Evolutionary conservation across 2,329 filamentous ascomycete species (phyloP).

Genomic region (Sphaceloma murrayae): DNA sequence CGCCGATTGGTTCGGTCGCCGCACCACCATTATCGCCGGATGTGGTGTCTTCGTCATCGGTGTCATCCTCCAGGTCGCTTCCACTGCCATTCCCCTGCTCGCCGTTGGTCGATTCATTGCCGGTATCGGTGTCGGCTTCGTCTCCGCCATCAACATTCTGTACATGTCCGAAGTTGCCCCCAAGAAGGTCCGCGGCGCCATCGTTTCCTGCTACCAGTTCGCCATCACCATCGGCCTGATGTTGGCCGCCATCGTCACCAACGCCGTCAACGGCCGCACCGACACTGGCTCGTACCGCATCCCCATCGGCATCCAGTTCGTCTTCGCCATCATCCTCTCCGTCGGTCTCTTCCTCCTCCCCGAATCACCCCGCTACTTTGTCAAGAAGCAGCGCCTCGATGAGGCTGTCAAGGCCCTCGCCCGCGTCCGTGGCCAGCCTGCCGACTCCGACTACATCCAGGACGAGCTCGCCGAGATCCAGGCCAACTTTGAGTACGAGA

Average conservation of each 20-base stretch:
- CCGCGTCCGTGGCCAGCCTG: constrained; percentile 63
- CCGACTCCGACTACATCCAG: constrained; percentile 63
- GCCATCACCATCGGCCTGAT: constrained; percentile 72
- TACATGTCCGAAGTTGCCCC: constrained; percentile 38
- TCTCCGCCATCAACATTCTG: constrained; percentile 52
- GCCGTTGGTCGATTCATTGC: constrained; percentile 64
- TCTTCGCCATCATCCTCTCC: constrained; percentile 68
- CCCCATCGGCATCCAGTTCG: constrained; percentile 68
- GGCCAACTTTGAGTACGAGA: constrained; percentile 81
- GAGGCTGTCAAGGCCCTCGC: constrained; percentile 55
- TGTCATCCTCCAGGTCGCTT: constrained; percentile 50
- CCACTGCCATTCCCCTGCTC: constrained; percentile 53
- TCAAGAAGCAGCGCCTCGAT: constrained; percentile 64
- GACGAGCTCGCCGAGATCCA: constrained; percentile 76
- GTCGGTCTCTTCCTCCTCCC: constrained; percentile 65
- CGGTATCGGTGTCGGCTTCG: constrained; percentile 62
- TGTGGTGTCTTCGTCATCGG: constrained; percentile 51
- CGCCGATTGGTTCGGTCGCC: constrained; percentile 57
- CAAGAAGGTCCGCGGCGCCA: constrained; percentile 64
- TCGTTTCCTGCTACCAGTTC: constrained; percentile 75
- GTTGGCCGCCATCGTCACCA: constrained; percentile 64
- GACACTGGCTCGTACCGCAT: constrained; percentile 68
- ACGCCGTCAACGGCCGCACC: constrained; percentile 53
- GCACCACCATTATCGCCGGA: constrained; percentile 52
- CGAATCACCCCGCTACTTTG: constrained; percentile 76